Percentiles rank a stretch among this genome's conserved stretches.
phyloP scores from a whole-genome alignment of 2,329 filamentous ascomycete species.

The Aspergillus neoniger region DNA sequence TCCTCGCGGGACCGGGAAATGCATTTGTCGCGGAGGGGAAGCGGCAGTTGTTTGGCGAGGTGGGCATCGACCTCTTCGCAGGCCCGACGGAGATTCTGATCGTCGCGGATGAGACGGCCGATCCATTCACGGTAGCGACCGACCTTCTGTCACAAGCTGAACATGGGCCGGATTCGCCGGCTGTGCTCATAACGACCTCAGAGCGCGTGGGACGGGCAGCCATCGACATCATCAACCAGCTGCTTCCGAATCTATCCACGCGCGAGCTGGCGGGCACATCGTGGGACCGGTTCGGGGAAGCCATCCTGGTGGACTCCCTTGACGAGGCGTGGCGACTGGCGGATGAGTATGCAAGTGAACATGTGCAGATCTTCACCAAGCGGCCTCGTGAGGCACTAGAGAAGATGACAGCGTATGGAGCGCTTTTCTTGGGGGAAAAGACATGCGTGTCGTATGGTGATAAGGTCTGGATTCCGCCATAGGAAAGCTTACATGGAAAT shows the following conservation, averaged over 20 bases:
- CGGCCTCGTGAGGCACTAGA: conserved; percentile 51
- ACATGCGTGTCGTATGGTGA: conserved; percentile 59
- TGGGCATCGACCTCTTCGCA: conserved; percentile 58
- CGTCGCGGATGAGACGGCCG: conserved; percentile 51
- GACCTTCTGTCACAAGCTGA: conserved; percentile 54
- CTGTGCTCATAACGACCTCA: conserved; percentile 53
- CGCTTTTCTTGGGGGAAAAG: conserved; percentile 54
- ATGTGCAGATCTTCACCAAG: conserved; percentile 54
- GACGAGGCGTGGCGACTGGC: conserved; percentile 50
- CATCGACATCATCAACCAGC: conserved; percentile 40
- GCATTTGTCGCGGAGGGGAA: conserved; percentile 59
- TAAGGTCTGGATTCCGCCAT: conserved; percentile 40
- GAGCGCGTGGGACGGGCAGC: conserved; percentile 42
- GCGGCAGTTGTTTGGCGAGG: conserved; percentile 55
- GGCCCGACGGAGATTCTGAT: conserved; percentile 57
- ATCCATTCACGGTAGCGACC: conserved; percentile 49
- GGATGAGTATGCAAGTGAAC: conserved; percentile 53
- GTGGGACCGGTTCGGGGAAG: conserved; percentile 52
- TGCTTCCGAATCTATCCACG: conserved; percentile 48
- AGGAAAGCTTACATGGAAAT: neutral
- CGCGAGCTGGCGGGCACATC: conserved; percentile 46
- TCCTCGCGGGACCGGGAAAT: conserved; percentile 57
- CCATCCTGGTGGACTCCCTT: conserved; percentile 45
- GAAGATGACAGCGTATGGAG: conserved; percentile 56
- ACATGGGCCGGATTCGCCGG: conserved; percentile 56